These are phyloP conservation scores for Penicillium concentricum DNA, from an alignment of 2,329 filamentous ascomycete species.

Conservation along the genomic window DNA sequence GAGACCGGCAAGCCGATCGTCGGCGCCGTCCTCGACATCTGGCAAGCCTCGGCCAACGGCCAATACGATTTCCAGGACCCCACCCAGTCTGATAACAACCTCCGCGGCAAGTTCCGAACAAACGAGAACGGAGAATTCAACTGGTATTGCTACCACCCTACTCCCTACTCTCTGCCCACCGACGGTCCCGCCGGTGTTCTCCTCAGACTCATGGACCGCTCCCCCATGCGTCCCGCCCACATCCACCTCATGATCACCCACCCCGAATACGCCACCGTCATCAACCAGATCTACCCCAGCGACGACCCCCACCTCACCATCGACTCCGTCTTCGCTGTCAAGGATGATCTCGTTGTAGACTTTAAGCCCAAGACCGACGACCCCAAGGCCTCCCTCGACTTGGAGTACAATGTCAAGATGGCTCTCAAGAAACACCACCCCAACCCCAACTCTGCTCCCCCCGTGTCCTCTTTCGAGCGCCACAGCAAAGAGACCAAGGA, in stretches of 20 bases:
- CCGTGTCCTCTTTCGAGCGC: slow-evolving; percentile 41
- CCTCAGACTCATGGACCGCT: slow-evolving; percentile 55
- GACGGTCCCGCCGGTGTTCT: slow-evolving; percentile 59
- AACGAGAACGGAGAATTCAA: slow-evolving; percentile 66
- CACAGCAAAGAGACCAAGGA: slow-evolving; percentile 28
- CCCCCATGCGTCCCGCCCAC: slow-evolving; percentile 61
- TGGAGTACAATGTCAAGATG: slow-evolving; percentile 62
- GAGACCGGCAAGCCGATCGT: slow-evolving; percentile 65
- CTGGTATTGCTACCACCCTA: slow-evolving; percentile 74
- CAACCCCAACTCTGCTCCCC: slow-evolving; percentile 40
- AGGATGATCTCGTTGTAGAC: slow-evolving; percentile 59
- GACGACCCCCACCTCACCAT: slow-evolving; percentile 59
- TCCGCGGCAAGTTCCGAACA: slow-evolving; percentile 72
- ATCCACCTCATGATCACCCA: slow-evolving; percentile 60
- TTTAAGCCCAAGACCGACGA: slow-evolving; percentile 54
- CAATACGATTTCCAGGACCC: slow-evolving; percentile 76
- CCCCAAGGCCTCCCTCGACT: slow-evolving; percentile 56
- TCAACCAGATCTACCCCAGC: slow-evolving; percentile 59
- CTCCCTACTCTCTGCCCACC: slow-evolving; percentile 68
- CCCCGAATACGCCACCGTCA: slow-evolving; percentile 56
- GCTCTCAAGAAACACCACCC: slow-evolving; percentile 47
- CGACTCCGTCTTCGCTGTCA: slow-evolving; percentile 63
- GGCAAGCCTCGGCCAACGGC: slow-evolving; percentile 73
- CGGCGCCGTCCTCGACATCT: slow-evolving; percentile 71
- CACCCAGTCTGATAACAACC: slow-evolving; percentile 70